A percentile compares a stretch with the other conserved stretches of the same genome.
Conservation (phyloP, 129 eudicot species). For the Arctium minus region DNA sequence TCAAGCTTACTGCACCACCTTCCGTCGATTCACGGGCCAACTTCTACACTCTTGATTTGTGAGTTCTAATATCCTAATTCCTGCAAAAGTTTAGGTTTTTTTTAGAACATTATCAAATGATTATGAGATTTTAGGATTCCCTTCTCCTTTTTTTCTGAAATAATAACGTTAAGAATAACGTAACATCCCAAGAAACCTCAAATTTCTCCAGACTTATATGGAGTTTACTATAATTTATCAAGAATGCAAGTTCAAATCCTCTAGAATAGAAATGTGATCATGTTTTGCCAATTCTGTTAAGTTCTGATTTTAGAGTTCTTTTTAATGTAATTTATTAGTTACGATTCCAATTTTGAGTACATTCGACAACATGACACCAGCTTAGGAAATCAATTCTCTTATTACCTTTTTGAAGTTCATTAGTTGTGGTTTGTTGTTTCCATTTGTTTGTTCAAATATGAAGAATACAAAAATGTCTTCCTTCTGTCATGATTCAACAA, state of each 20-base stretch:
- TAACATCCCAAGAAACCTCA: neutral
- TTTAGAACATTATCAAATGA: neutral
- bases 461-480: conserved; percentile 23
- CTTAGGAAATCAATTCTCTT: neutral
- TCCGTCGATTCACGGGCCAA: conserved; percentile 3
- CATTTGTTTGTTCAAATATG: neutral
- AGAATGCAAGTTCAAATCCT: neutral
- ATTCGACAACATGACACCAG: neutral
- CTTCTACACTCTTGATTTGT: conserved; percentile 8
- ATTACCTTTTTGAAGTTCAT: neutral
- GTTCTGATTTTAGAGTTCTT: neutral
- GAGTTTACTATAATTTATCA: neutral
- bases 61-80: conserved; percentile 15
- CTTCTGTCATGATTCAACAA: conserved; percentile 19
- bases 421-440: neutral
- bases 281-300: neutral
- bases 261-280: neutral
- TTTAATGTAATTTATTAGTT: neutral
- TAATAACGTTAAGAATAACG: neutral
- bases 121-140: neutral
- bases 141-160: neutral
- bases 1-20: conserved; percentile 19
- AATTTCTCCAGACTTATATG: neutral
- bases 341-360: neutral
- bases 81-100: neutral